These are phyloP conservation scores for Saccharomyces hybrid DNA, from an alignment of 1,139 yeast genomes.

Conservation along the genomic window DNA sequence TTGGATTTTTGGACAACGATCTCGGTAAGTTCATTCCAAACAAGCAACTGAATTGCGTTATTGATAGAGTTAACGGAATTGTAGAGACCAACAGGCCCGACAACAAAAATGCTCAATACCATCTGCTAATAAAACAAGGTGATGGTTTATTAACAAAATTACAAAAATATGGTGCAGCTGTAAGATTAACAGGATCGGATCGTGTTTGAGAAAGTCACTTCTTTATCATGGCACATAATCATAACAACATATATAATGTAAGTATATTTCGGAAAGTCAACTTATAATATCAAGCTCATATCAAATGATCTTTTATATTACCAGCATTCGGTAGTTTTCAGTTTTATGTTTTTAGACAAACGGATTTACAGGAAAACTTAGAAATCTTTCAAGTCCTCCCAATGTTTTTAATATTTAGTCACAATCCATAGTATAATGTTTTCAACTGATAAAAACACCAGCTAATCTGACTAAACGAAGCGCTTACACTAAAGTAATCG, in stretches of 20 bases:
- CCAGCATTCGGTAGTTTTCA: too few species aligned
- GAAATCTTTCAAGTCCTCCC: too few species aligned
- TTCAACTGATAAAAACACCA: too few species aligned
- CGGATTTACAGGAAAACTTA: too few species aligned
- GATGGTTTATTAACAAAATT: slow-evolving; percentile 86
- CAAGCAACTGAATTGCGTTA: slow-evolving; percentile 88
- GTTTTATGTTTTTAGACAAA: too few species aligned
- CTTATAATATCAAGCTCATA: not conserved
- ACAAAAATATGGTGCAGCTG: slow-evolving; percentile 97
- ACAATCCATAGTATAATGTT: too few species aligned
- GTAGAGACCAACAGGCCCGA: slow-evolving; percentile 95
- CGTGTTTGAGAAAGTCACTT: slow-evolving; percentile 33
- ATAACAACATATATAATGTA: not conserved
- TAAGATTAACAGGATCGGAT: slow-evolving; percentile 88
- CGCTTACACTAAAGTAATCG: too few species aligned
- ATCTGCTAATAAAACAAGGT: slow-evolving; percentile 81
- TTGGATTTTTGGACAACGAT: slow-evolving; percentile 75
- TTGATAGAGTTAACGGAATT: slow-evolving; percentile 92
- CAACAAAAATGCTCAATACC: slow-evolving; percentile 91
- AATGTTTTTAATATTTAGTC: too few species aligned
- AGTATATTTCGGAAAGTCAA: too few species aligned
- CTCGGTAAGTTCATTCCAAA: slow-evolving; percentile 87
- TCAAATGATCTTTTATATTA: too few species aligned
- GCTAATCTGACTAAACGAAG: too few species aligned
- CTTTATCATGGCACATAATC: slow-evolving; percentile 9